Percentiles rank a stretch among this genome's conserved stretches.
These are phyloP conservation scores for Hypoxylon sp. DNA, from an alignment of 2,329 filamentous ascomycete genomes.

Conservation along the genomic window DNA sequence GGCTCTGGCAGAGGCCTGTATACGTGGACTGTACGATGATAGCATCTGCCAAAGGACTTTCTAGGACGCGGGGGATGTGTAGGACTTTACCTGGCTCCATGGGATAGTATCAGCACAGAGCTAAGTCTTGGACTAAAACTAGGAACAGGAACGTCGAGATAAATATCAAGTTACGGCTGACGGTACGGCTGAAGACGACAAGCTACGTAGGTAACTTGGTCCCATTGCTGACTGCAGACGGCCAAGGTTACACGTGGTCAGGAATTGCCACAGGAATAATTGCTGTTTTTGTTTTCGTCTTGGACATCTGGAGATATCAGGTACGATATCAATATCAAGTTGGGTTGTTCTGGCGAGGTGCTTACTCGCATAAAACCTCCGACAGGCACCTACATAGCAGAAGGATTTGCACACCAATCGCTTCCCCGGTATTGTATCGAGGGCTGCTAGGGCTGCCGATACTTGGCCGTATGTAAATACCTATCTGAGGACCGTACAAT, in stretches of 20 bases:
- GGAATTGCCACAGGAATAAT: conserved; percentile 11
- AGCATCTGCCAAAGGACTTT: no score
- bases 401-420: conserved; percentile 9
- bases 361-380: conserved; percentile 29
- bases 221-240: background rate
- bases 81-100: no score
- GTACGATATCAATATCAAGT: conserved; percentile 5
- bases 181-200: conserved; percentile 13
- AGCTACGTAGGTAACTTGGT: background rate
- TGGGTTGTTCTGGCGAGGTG: conserved; percentile 15
- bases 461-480: conserved; percentile 1
- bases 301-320: no score
- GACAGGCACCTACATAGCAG: conserved; percentile 9
- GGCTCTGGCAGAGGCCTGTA: no score
- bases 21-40: no score
- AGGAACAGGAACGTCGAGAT: no score
- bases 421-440: background rate
- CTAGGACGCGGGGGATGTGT: no score
- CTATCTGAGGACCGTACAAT: background rate
- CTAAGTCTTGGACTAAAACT: no score
- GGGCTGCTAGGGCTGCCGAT: no score
- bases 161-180: background rate
- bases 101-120: no score
- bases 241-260: conserved; percentile 18
- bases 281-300: conserved; percentile 4